Percentiles rank a stretch among this genome's conserved stretches.
These are phyloP conservation scores for Margaritispora aquatica DNA, from an alignment of 495 filamentous ascomycete genomes.

Conservation along the genomic window DNA sequence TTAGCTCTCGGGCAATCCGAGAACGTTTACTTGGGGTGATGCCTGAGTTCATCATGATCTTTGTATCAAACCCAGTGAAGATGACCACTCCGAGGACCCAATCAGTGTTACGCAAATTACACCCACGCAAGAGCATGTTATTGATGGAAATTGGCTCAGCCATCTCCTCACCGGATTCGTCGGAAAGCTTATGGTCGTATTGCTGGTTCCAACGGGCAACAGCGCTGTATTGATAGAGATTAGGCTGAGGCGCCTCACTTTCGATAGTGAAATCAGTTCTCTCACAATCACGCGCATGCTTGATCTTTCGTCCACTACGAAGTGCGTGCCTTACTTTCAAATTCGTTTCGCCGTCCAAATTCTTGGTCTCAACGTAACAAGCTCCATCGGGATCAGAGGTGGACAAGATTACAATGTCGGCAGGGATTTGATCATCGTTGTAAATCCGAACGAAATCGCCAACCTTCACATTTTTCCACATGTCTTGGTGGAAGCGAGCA, in stretches of 20 bases:
- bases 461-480: constrained; percentile 93
- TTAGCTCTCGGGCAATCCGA: constrained; percentile 83
- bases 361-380: constrained; percentile 98
- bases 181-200: constrained; percentile 48
- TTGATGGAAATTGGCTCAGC: constrained; percentile 91
- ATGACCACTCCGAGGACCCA: constrained; percentile 95
- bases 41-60: constrained; percentile 99
- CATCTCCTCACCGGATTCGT: constrained; percentile 62
- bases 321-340: constrained; percentile 91
- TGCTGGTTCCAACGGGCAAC: constrained; percentile 81
- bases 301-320: constrained; percentile 74
- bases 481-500: constrained; percentile 80
- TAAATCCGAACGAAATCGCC: constrained; percentile 97
- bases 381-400: constrained; percentile 93
- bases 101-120: constrained; percentile 90
- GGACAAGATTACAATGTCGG: constrained; percentile 91
- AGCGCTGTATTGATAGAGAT: constrained; percentile 89
- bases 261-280: constrained; percentile 80
- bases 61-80: constrained; percentile 95
- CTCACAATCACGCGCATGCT: constrained; percentile 90
- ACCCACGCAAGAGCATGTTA: constrained; percentile 89
- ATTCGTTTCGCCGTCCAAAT: constrained; percentile 96
- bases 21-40: constrained; percentile 95
- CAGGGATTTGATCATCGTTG: constrained; percentile 92
- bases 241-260: constrained; percentile 86